Conservation (phyloP, 1,284 basidiomycete genomes). For the Somion occarium region DNA sequence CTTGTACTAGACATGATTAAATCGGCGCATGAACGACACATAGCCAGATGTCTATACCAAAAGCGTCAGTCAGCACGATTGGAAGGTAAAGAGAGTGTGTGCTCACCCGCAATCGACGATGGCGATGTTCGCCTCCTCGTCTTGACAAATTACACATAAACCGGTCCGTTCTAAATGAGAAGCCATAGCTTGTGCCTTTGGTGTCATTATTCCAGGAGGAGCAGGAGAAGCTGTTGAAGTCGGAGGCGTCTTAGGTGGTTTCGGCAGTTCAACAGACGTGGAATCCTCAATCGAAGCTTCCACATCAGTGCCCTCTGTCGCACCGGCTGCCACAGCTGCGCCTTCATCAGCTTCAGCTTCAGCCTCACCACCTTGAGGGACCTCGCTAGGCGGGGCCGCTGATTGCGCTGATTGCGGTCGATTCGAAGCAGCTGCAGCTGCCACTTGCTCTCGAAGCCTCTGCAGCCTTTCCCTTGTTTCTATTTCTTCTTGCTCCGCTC, state of each 20-base stretch:
- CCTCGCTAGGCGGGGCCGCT: neutral
- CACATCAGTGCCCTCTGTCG: neutral
- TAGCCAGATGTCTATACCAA: slow-evolving; percentile 66
- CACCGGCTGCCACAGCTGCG: neutral
- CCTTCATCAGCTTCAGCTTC: neutral
- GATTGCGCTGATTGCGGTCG: slow-evolving; percentile 4
- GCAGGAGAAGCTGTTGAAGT: slow-evolving; percentile 19
- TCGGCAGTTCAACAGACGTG: neutral
- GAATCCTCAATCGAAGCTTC: neutral
- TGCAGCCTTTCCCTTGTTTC: slow-evolving; percentile 32
- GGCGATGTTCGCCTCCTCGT: slow-evolving; percentile 87
- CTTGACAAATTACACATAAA: slow-evolving; percentile 85
- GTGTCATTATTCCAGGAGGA: slow-evolving; percentile 23
- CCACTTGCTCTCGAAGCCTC: slow-evolving; percentile 21
- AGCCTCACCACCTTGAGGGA: neutral
- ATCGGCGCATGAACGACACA: slow-evolving; percentile 83
- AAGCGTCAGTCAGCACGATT: neutral
- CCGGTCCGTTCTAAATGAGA: slow-evolving; percentile 60
- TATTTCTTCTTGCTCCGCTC: slow-evolving; percentile 33
- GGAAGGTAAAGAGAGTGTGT: slow-evolving; percentile 1
- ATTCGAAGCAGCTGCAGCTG: slow-evolving; percentile 14
- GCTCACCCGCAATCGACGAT: slow-evolving; percentile 90
- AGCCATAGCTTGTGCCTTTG: slow-evolving; percentile 30
- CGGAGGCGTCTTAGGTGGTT: slow-evolving; percentile 12
- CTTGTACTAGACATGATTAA: slow-evolving; percentile 74